phyloP scores from a whole-genome alignment of 441 rosid genomes.

The Erodium trifolium region DNA sequence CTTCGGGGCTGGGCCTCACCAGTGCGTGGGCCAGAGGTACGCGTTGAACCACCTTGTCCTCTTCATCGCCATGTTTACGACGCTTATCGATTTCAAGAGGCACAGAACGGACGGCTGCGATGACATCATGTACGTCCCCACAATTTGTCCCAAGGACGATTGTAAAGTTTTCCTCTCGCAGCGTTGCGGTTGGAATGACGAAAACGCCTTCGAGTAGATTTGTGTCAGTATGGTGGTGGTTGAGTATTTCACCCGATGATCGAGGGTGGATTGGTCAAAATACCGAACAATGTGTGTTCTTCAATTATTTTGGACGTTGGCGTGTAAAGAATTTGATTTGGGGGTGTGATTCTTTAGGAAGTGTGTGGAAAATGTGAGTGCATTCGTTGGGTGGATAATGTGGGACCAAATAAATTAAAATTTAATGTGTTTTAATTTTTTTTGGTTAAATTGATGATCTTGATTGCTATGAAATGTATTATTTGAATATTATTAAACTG shows the following conservation, averaged over 20 bases:
- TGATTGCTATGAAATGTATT: too few species aligned
- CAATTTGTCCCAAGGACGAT: conserved; percentile 73
- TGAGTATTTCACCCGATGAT: too few species aligned
- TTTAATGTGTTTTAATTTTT: too few species aligned
- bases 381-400: not conserved
- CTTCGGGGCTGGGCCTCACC: conserved; percentile 84
- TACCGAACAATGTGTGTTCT: not conserved
- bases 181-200: conserved; percentile 41
- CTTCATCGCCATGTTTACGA: conserved; percentile 56
- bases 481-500: too few species aligned
- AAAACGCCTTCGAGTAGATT: conserved; percentile 5
- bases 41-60: conserved; percentile 67
- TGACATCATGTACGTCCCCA: conserved; percentile 55
- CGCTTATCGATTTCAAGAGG: conserved; percentile 50
- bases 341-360: not conserved
- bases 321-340: not conserved
- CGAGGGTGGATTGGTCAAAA: too few species aligned
- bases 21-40: conserved; percentile 86
- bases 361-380: not conserved
- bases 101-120: conserved; percentile 52
- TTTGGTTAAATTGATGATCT: too few species aligned
- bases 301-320: not conserved
- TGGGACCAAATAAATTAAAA: not conserved
- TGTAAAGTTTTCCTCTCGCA: conserved; percentile 43
- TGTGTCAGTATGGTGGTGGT: too few species aligned